Evolutionary conservation across 495 filamentous ascomycete species (phyloP), one percentile per base, ranked within the genome.

Genomic region (Aspergillus saccharolyticus): DNA sequence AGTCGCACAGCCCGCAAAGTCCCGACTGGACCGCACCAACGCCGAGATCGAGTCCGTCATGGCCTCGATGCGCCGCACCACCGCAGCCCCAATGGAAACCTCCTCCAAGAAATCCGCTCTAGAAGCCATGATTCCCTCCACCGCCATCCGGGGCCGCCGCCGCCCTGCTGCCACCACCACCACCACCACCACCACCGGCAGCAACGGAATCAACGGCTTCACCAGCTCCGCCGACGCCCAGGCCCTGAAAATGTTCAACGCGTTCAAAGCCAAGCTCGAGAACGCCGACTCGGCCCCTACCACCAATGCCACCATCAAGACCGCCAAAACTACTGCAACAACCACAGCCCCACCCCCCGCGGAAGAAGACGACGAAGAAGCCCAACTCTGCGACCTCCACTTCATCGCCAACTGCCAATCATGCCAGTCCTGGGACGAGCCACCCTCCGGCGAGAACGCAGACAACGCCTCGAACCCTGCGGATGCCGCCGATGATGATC

Each of bases 361-460:
- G 44, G 72, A 66, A 15, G 70, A 67, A n/a, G 80, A 84, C 44
- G 86, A 89, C 46, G 84, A 83, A 58, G 89, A 93, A 69, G 79
- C 80, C 0, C 78, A 79, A 43, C 75, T 95, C 16, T 96, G 91
- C 65, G 90, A 96, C 66, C 77, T 96, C 4, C 91, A 96, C 63
- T 96, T 96, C 74, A 92, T 97, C 62, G 86, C 86, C 8, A 86
- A 91, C 60, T 99, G 94, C 70, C 88, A 95, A 58, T 96, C 89
- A 39, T 99, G 94, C 71, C 78, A 82, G 50, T 78, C 85, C 1
- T 97, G 92, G 89, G 65, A 78, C 44, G 64, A 77, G 43, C 64
- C 71, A 18, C 57, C 69, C 0, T 58, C 58, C 2, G 66, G 67
- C 0, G 58, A 28, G 25, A 28, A 28, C 25, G n/a, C n/a, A n/a